phyloP scores from a whole-genome alignment of 1,284 basidiomycete species.

The Mycena citricolor region DNA sequence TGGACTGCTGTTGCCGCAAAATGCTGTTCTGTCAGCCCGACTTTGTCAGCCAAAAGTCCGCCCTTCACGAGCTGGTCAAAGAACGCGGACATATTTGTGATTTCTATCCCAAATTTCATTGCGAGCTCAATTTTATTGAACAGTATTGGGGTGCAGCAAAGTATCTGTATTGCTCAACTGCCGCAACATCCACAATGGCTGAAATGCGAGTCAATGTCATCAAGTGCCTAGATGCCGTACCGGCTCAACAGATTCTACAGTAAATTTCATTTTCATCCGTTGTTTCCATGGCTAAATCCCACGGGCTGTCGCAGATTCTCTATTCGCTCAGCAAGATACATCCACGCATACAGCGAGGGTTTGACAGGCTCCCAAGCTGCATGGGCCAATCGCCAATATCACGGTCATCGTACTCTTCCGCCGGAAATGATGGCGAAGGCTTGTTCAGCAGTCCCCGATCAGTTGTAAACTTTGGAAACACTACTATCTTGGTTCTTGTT shows the following conservation, averaged over 20 bases:
- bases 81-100: slow-evolving; percentile 2
- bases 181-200: slow-evolving; percentile 8
- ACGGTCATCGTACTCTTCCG: not conserved
- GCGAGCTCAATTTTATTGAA: slow-evolving; percentile 22
- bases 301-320: not conserved
- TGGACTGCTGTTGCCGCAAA: slow-evolving; percentile 24
- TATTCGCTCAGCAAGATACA: not conserved
- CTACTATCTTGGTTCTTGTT: too few relatives aligned
- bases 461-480: not conserved
- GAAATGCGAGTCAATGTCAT: slow-evolving; percentile 7
- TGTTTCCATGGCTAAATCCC: not conserved
- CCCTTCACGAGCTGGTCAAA: slow-evolving; percentile 9
- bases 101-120: slow-evolving; percentile 23
- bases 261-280: not conserved
- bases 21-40: slow-evolving; percentile 24
- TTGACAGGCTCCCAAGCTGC: not conserved
- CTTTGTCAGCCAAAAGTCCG: slow-evolving; percentile 17
- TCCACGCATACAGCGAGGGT: not conserved
- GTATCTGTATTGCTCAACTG: slow-evolving; percentile 12
- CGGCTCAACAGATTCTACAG: slow-evolving; percentile 1
- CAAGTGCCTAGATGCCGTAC: slow-evolving; percentile 6
- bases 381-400: slow-evolving; percentile 1
- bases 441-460: slow-evolving; percentile 1
- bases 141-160: slow-evolving; percentile 17
- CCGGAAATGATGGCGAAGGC: not conserved